These are phyloP conservation scores for Claviceps arundinis DNA, from an alignment of 2,329 filamentous ascomycete genomes.

Conservation along the genomic window DNA sequence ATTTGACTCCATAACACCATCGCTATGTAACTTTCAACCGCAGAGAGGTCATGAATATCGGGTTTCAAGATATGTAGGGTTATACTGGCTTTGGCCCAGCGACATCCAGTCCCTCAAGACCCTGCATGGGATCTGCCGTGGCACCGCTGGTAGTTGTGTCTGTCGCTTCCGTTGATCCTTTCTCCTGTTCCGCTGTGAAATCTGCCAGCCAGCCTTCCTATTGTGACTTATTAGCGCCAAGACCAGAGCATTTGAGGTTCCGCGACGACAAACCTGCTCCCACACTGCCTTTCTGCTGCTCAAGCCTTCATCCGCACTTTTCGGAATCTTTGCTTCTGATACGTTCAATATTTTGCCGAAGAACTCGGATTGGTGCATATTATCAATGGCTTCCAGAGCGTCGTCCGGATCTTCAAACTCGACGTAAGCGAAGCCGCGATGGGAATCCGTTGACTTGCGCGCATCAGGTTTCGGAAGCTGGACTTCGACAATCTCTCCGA, in stretches of 20 bases:
- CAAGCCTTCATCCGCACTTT: constrained; percentile 73
- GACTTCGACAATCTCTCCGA: constrained; percentile 89
- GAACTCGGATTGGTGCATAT: constrained; percentile 95
- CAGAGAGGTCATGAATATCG: constrained; percentile 7
- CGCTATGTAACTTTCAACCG: constrained; percentile 26
- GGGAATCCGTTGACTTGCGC: constrained; percentile 62
- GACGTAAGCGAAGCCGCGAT: constrained; percentile 92
- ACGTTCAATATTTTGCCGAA: constrained; percentile 90
- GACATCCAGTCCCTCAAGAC: constrained; percentile 82
- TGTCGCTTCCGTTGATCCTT: constrained; percentile 28
- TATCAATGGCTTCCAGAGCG: constrained; percentile 91
- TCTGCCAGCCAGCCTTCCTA: constrained; percentile 91
- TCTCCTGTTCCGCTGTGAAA: constrained; percentile 66
- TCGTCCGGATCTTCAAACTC: constrained; percentile 81
- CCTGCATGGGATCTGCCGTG: constrained; percentile 84
- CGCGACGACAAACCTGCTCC: constrained; percentile 65
- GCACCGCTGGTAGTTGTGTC: constrained; percentile 27
- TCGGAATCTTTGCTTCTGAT: constrained; percentile 80
- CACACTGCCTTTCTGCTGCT: constrained; percentile 91
- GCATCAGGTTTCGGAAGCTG: constrained; percentile 79
- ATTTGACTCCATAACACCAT: constrained; percentile 26
- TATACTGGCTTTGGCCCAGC: constrained; percentile 75
- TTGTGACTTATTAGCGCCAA: background rate
- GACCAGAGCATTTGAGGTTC: background rate
- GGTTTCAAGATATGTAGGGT: constrained; percentile 12